Evolutionary conservation across 208 protist genomes (phyloP).

Genomic region (Crithidia bombi): DNA sequence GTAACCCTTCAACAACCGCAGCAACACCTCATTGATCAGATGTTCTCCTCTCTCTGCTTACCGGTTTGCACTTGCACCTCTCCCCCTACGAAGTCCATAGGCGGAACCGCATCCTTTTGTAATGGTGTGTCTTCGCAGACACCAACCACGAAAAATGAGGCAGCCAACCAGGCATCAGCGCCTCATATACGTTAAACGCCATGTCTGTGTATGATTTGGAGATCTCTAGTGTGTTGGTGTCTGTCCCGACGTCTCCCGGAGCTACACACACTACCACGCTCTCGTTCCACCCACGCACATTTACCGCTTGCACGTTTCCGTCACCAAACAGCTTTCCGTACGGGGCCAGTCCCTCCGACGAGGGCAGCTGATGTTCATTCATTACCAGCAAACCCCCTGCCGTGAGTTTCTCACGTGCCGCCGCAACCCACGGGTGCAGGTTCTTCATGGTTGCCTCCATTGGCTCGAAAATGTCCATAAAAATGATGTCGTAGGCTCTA

Average conservation of each 20-base stretch:
- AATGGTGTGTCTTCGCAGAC: constrained; percentile 17
- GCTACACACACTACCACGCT: constrained; percentile 67
- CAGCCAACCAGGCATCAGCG: constrained; percentile 42
- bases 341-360: constrained; percentile 33
- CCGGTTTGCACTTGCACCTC: neutral
- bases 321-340: constrained; percentile 52
- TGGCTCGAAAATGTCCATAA: constrained; percentile 86
- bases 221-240: constrained; percentile 24
- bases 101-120: constrained; percentile 14
- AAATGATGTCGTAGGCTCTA: constrained; percentile 54
- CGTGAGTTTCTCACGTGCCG: constrained; percentile 31
- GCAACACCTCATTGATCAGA: neutral
- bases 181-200: constrained; percentile 43
- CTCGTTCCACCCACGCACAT: constrained; percentile 80
- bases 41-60: neutral
- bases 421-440: constrained; percentile 41
- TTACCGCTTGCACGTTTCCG: constrained; percentile 71
- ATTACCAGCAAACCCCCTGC: constrained; percentile 67
- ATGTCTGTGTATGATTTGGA: constrained; percentile 26
- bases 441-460: constrained; percentile 62
- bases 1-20: neutral
- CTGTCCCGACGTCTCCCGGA: constrained; percentile 29
- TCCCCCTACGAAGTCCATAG: constrained; percentile 37
- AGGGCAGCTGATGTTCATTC: constrained; percentile 78
- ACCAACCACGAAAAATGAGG: constrained; percentile 46